A percentile compares a stretch with the other conserved stretches of the same genome.
Evolutionary conservation across 2,329 filamentous ascomycete genomes (phyloP).

Genomic region (Apiospora pterosperma): DNA sequence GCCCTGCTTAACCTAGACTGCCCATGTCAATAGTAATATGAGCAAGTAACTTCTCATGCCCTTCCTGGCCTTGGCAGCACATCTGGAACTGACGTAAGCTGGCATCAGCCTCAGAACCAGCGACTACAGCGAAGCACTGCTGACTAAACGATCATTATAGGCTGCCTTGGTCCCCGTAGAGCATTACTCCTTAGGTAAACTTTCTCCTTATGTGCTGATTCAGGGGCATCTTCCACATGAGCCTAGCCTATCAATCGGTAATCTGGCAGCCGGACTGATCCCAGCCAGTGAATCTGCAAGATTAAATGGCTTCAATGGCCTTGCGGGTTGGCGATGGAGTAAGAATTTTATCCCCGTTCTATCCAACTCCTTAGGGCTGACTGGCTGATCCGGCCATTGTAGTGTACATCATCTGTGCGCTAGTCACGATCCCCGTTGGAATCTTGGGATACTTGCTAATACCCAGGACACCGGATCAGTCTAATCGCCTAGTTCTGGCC

Average conservation of each 20-base stretch:
- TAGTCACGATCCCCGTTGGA: slow-evolving; percentile 53
- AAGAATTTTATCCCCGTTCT: not conserved
- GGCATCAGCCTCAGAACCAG: no score
- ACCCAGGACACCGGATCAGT: slow-evolving; percentile 37
- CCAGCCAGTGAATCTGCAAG: slow-evolving; percentile 37
- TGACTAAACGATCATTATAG: not conserved
- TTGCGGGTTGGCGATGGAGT: slow-evolving; percentile 51
- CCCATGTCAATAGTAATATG: not conserved
- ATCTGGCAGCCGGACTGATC: slow-evolving; percentile 49
- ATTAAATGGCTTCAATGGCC: slow-evolving; percentile 40
- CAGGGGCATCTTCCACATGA: slow-evolving; percentile 50
- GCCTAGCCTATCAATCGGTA: slow-evolving; percentile 48
- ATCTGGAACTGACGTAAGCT: no score
- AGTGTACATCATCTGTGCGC: slow-evolving; percentile 48
- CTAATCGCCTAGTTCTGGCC: slow-evolving; percentile 16
- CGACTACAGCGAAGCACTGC: no score
- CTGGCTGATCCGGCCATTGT: not conserved
- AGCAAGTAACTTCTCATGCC: not conserved
- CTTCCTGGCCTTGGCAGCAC: not conserved
- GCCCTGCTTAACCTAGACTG: not conserved
- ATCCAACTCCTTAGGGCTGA: fast-evolving
- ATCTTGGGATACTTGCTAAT: slow-evolving; percentile 48
- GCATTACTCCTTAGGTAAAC: slow-evolving; percentile 33
- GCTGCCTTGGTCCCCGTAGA: slow-evolving; percentile 37
- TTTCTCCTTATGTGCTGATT: no score